These are phyloP conservation scores for Mycena capillaripes DNA, from an alignment of 768 basidiomycete genomes.

Conservation along the genomic window DNA sequence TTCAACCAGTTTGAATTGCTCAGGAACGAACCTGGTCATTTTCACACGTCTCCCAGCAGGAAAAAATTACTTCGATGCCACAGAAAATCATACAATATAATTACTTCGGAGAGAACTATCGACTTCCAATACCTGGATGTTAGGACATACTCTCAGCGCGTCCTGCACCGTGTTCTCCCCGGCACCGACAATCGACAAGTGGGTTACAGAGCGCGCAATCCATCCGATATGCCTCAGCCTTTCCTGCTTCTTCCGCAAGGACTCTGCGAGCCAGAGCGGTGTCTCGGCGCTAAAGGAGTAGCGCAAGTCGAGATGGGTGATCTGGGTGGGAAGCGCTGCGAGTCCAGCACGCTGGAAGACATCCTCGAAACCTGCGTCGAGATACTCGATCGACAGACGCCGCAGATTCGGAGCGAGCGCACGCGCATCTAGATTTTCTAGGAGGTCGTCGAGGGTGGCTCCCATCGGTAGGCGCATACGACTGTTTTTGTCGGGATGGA, in stretches of 20 bases:
- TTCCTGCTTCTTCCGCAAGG: conserved; percentile 12
- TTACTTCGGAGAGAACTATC: not conserved
- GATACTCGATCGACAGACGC: conserved; percentile 27
- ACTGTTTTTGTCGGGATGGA: not conserved
- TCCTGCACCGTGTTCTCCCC: conserved; percentile 12
- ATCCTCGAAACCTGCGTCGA: conserved; percentile 28
- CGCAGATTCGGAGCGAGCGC: conserved; percentile 26
- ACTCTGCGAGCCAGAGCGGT: conserved; percentile 5
- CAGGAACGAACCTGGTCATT: no score
- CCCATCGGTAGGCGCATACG: conserved; percentile 22
- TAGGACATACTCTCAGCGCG: conserved; percentile 11
- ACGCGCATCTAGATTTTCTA: conserved; percentile 21
- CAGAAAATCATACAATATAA: no score
- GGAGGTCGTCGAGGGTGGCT: conserved; percentile 10
- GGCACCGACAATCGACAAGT: conserved; percentile 1
- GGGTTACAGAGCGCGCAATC: not conserved
- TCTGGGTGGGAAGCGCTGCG: conserved; percentile 15
- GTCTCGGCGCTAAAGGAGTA: conserved; percentile 10
- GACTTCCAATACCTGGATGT: not conserved
- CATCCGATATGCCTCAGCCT: conserved; percentile 8
- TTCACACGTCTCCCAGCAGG: no score
- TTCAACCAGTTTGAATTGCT: no score
- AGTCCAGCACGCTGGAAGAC: conserved; percentile 22
- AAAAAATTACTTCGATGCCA: no score
- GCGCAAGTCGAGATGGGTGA: conserved; percentile 23